These are phyloP conservation scores for Secale cereale DNA, from an alignment of 176 grass and related monocot genomes.

Conservation along the genomic window DNA sequence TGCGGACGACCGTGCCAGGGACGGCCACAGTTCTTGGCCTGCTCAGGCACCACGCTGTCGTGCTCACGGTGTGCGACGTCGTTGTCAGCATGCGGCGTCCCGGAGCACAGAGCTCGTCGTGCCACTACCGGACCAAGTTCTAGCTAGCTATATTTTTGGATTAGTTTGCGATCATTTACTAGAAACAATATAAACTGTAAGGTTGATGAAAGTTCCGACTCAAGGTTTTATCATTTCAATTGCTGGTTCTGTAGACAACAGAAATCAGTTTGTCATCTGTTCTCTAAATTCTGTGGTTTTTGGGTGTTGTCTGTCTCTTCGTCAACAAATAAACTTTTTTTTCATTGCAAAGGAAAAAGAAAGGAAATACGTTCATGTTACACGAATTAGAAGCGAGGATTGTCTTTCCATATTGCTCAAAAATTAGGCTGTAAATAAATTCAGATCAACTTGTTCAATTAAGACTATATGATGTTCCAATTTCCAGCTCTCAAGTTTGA, in stretches of 20 bases:
- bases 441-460: not conserved
- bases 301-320: not conserved
- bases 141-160: not conserved
- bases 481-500: not conserved
- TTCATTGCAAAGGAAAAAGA: not conserved
- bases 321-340: not conserved
- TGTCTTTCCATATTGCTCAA: not conserved
- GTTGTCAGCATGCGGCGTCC: not conserved
- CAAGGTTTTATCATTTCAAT: not conserved
- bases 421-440: not conserved
- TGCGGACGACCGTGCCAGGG: conserved; percentile 16
- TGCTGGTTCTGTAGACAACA: not conserved
- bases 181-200: too few relatives aligned
- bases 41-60: not conserved
- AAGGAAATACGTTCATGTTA: not conserved
- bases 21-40: not conserved
- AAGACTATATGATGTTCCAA: not conserved
- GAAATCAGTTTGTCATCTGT: not conserved
- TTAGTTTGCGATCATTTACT: too few relatives aligned
- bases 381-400: not conserved
- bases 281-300: not conserved
- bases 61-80: not conserved
- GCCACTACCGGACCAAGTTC: conserved; percentile 4
- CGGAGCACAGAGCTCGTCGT: not conserved
- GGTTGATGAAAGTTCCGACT: not conserved